Base-by-base conservation (phyloP, 352 stramenopile genomes). In the Phytopythium litorale region DNA sequence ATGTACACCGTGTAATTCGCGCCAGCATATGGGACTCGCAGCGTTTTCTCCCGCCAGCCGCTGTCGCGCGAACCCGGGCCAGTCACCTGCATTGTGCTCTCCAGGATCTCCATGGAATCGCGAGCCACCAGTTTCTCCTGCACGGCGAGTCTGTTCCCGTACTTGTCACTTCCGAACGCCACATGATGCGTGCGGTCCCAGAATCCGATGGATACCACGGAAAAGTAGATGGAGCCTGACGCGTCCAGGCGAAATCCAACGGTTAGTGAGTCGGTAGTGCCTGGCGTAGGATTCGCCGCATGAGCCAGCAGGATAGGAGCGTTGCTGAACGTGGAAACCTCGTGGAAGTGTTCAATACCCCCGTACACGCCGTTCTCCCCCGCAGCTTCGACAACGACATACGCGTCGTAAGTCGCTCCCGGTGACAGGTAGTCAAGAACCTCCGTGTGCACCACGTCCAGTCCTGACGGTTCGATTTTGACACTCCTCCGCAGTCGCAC, bases 1-100 rank as follows among this genome's bases (percentile, higher is more conserved):
- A 94, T 58, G 53, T 84, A 71, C n/a, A 92, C 67, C 0, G 81
- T 90, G 69, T 92, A 92, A 62, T 88, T 89, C 0, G 63, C 53
- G 7, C 76, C 78, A 13, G 80, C 58, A 5, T 66, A 61, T 12
- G 86, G 82, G 0, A 91, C 84, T 18, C 59, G 62, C 23, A 93
- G 64, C 16, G 83, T 74, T 28, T 91, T 56, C 56, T 90, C 77
- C 32, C 60, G 60, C 73, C 78, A 89, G 7, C 73, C 79, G 19
- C 73, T 81, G 61, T 75, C 69, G 4, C 66, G 68, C n/a, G 62
- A 52, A 2, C 56, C 48, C 7, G 62, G 57, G 2, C 46, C 49
- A 32, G 28, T 58, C 13, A 60, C 45, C 13, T 65, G 52, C 57
- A 74, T 72, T 15, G 54, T 72, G 8, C 53, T 58, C 37, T 66